phyloP scores from a whole-genome alignment of 2,329 filamentous ascomycete genomes.

The Diaporthe batatas region DNA sequence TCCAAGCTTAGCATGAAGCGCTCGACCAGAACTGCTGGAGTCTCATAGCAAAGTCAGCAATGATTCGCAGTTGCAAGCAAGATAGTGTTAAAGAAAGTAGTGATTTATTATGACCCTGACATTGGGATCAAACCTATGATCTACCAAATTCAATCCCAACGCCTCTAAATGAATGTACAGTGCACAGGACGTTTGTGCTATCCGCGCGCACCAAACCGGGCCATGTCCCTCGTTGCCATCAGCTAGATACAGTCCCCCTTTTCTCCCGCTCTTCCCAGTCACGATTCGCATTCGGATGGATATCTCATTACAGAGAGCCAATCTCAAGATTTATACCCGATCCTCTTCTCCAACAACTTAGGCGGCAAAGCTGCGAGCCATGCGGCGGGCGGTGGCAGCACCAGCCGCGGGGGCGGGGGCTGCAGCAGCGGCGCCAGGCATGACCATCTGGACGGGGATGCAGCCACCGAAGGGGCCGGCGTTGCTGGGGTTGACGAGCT shows the following conservation, averaged over 20 bases:
- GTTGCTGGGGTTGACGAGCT: constrained; percentile 47
- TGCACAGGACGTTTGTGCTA: background rate
- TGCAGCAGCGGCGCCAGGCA: constrained; percentile 22
- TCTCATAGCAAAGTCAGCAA: background rate
- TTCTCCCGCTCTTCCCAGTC: background rate
- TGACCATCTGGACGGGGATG: constrained; percentile 41
- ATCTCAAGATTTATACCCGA: background rate
- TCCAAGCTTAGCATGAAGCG: background rate
- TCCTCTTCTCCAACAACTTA: constrained; percentile 2
- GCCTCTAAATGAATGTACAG: constrained; percentile 20
- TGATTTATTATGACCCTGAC: background rate
- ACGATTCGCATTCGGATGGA: background rate
- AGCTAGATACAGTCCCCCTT: constrained; percentile 5
- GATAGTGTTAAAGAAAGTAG: background rate
- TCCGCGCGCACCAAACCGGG: background rate
- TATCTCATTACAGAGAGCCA: background rate
- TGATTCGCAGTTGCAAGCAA: too few species aligned
- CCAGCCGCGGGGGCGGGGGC: constrained; percentile 31
- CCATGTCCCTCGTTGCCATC: background rate
- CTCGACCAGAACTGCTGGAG: too few species aligned
- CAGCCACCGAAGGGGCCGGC: constrained; percentile 43
- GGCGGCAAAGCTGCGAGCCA: constrained; percentile 39
- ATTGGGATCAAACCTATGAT: constrained; percentile 28
- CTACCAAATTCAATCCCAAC: constrained; percentile 28
- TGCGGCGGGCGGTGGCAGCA: constrained; percentile 39